Percentiles rank a stretch among this genome's conserved stretches.
Evolutionary conservation across 257 asterid species (phyloP).

Genomic region (Capsicum rhomboideum): DNA sequence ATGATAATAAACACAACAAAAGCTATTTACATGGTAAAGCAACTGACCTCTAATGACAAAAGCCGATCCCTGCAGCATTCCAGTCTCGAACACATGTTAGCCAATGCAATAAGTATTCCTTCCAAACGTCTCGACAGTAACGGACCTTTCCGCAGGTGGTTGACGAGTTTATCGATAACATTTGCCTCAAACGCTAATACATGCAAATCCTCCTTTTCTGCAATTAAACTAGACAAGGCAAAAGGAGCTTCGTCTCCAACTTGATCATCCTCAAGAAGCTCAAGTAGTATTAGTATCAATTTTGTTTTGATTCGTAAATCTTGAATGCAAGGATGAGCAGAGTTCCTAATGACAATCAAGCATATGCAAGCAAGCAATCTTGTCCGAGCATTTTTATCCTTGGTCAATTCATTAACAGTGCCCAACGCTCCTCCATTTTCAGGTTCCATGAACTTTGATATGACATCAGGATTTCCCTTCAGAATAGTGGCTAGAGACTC

Average conservation of each 20-base stretch:
- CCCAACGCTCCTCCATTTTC: conserved; percentile 62
- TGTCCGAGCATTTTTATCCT: conserved; percentile 73
- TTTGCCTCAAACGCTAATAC: conserved; percentile 63
- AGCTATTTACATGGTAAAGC: background rate
- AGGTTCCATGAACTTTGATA: conserved; percentile 51
- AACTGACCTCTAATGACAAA: conserved; percentile 63
- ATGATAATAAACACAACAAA: background rate
- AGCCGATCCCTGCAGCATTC: conserved; percentile 80
- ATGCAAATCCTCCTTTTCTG: conserved; percentile 80
- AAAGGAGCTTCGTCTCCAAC: conserved; percentile 94
- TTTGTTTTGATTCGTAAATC: conserved; percentile 49
- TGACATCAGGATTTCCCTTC: conserved; percentile 62
- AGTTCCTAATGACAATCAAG: conserved; percentile 61
- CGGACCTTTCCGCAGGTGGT: conserved; percentile 44
- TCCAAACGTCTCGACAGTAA: conserved; percentile 51
- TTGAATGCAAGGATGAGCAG: conserved; percentile 45
- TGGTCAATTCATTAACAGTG: conserved; percentile 55
- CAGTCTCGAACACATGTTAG: conserved; percentile 69
- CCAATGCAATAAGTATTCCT: conserved; percentile 71
- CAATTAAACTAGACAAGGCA: conserved; percentile 62
- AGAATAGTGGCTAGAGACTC: conserved; percentile 70
- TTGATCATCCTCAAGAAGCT: conserved; percentile 88
- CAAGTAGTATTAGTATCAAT: conserved; percentile 53
- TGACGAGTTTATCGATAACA: conserved; percentile 52
- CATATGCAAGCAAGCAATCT: conserved; percentile 79